Evolutionary conservation across 2,329 filamentous ascomycete genomes (phyloP), one percentile per base, ranked within the genome.

Genomic region (Macrophomina pseudophaseolina): DNA sequence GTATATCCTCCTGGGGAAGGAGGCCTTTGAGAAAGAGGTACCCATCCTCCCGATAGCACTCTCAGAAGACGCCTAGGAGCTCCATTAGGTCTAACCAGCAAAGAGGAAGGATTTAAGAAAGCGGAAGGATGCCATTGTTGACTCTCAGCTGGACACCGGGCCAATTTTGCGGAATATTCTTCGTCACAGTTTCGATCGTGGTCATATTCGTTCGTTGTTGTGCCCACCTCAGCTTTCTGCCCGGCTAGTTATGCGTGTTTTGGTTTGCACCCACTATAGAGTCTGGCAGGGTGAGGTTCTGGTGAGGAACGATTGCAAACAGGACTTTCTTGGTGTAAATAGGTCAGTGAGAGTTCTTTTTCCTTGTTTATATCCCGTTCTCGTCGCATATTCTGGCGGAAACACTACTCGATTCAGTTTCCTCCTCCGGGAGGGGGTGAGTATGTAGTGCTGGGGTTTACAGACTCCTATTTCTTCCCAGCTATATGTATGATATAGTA

Each of bases 21-120:
- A 88, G 72, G 1, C 81, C 80, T 70, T 87, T 88, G 2, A 88
- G 64, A 62, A 85, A 84, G 30, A 88, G 73, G 69, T 87, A 87
- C n/a, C 85, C 85, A 51, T 87, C 81, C 66, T 80, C 72, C 6
- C 80, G 68, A 70, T 81, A 84, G 33, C 83, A 80, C 4, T 73
- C 71, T 16, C 79, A 79, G 1, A 87, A 76, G 48, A 84, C 82
- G 40, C 83, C 78, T 5, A 86, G 65, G 0, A 84, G 82, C 11
- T 81, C 75, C 32, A 74, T 72, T 1, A 80, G 79, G 7, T 78
- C 74, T 0, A 84, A 85, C n/a, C 78, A 75, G 6, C 72, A 78
- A 18, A 86, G 74, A n/a, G 76, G 73, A 0, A 75, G 75, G 3
- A 83, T 78, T 66, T 85, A 81, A 5, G 77, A 74, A 4, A 81